Evolutionary conservation across 139 green algal species (phyloP).

Genomic region (Nannochloris sp.): DNA sequence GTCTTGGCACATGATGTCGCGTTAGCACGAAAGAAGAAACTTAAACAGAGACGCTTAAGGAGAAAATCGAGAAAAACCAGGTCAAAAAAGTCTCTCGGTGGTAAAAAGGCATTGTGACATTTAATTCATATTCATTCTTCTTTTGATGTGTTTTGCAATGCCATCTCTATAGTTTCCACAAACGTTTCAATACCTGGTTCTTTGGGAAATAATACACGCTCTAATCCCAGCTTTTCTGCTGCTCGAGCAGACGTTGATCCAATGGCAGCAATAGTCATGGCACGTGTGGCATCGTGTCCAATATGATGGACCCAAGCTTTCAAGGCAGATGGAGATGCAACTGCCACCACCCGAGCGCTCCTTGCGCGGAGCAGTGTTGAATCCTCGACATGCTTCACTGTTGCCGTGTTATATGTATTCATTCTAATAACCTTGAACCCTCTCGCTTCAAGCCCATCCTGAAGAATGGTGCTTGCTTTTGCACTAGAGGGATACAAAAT

Average conservation of each 20-base stretch:
- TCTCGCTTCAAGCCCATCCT: constrained; percentile 49
- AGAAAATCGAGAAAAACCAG: background rate
- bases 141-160: background rate
- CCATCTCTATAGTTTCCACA: constrained; percentile 43
- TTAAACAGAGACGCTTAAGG: background rate
- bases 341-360: constrained; percentile 53
- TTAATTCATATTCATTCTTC: background rate
- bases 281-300: constrained; percentile 23
- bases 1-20: background rate
- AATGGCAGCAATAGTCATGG: constrained; percentile 59
- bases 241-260: constrained; percentile 63
- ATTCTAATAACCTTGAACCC: constrained; percentile 64
- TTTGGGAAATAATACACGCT: constrained; percentile 46
- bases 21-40: background rate
- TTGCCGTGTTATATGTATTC: constrained; percentile 78
- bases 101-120: background rate
- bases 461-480: constrained; percentile 40
- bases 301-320: constrained; percentile 67
- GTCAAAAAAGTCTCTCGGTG: background rate
- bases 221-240: constrained; percentile 38
- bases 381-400: constrained; percentile 33
- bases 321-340: constrained; percentile 79
- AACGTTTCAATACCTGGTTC: constrained; percentile 57
- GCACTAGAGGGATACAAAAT: constrained; percentile 76
- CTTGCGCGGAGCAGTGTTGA: constrained; percentile 37